phyloP scores from a whole-genome alignment of 257 asterid genomes.

The Solanum okadae region DNA sequence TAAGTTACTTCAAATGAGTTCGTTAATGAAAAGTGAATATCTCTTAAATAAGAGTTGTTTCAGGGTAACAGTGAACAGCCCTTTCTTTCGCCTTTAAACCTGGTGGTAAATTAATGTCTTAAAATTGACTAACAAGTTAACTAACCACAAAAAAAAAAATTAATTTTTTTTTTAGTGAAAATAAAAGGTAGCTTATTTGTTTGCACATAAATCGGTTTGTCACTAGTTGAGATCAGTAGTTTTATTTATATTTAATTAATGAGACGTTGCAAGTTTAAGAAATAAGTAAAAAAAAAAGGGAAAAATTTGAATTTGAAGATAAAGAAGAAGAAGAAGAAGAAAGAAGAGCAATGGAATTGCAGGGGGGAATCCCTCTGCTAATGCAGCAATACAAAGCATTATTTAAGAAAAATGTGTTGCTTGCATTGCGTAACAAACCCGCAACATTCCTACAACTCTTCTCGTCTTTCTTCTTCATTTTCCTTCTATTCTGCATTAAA shows the following conservation, averaged over 20 bases:
- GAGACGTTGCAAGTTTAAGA: neutral
- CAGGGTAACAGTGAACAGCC: neutral
- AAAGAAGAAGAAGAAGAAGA: neutral
- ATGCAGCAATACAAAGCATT: slow-evolving; percentile 62
- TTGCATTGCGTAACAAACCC: slow-evolving; percentile 70
- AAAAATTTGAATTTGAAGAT: neutral
- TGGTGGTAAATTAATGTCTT: neutral
- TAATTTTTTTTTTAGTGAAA: neutral
- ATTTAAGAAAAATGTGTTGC: slow-evolving; percentile 44
- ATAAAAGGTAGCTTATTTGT: neutral
- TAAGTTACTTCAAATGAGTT: neutral
- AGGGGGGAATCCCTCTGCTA: slow-evolving; percentile 48
- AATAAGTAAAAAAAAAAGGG: neutral
- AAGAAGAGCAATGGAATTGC: slow-evolving; percentile 26
- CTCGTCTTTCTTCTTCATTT: slow-evolving; percentile 79
- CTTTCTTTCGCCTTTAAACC: neutral
- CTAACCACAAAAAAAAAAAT: neutral
- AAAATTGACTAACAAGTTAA: neutral
- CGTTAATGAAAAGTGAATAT: neutral
- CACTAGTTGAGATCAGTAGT: neutral
- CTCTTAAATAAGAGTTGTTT: neutral
- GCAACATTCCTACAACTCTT: slow-evolving; percentile 67
- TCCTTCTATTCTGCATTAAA: slow-evolving; percentile 68
- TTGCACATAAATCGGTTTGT: neutral
- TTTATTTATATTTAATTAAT: neutral